Base-by-base conservation (phyloP, 73 alveolate genomes). In the Blepharisma japonicum region DNA sequence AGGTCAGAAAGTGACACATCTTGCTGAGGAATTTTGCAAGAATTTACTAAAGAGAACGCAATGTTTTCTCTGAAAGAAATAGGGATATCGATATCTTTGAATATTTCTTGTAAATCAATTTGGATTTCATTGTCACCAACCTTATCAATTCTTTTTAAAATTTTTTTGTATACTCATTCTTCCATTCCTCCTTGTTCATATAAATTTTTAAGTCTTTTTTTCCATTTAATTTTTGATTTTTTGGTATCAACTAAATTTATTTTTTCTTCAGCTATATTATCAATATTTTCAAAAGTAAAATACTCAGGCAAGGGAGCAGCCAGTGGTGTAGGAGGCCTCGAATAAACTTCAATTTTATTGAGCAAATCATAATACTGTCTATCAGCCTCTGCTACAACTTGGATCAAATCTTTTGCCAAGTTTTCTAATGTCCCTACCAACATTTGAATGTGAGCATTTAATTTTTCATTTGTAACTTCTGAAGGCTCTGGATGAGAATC, bases 261-360 rank as follows among this genome's bases (percentile, higher is more conserved):
- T 61, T 8, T 25, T 14, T 8, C 18, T 20, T 61, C 74, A 18
- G 47, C 18, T 20, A 39, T n/a, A 5, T 4, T 61, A 9, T 61
- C 74, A 14, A 14, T 11, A 25, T 14, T 25, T 20, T 61, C 74
- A 61, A 14, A 61, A 61, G 47, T 14, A 61, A 61, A 61, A 61
- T 61, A 61, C n/a, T 61, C 74, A 20, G 74, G 74, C 14, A 61
- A 39, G 47, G 74, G 74, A 20, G 74, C 74, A 20, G 74, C 74
- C 23, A 61, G 46, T 8, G 74, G 74, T 18, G 74, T 61, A 61
- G 74, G 74, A 20, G 74, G 74, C 46, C 74, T n/a, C 47, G 74
- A 61, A 25, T 18, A 61, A 14, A 61, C 74, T 20, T 61, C 74
- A 14, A 20, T 8, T 14, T 14, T 61, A 39, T 61, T 61, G 14